phyloP scores from a whole-genome alignment of 768 basidiomycete species.

The Rhodotorula diobovata region DNA sequence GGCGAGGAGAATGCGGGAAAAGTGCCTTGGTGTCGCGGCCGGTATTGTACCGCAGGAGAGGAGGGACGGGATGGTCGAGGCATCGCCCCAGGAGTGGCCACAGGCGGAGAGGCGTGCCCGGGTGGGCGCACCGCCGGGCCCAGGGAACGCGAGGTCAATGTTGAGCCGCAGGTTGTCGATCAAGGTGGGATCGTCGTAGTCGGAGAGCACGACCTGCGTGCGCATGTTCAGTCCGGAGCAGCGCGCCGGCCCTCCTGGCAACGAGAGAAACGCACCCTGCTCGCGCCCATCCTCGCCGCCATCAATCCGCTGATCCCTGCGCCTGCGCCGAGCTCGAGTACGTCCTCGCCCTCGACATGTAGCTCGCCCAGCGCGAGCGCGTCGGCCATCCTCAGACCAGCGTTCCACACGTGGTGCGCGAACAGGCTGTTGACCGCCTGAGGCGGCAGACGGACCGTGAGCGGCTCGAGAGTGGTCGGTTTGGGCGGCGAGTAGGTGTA shows the following conservation, averaged over 20 bases:
- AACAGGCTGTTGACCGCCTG: constrained; percentile 17
- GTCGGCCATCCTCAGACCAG: neutral
- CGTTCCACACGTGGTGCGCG: constrained; percentile 13
- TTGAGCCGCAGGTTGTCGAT: constrained; percentile 11
- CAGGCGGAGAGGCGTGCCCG: neutral
- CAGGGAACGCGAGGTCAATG: neutral
- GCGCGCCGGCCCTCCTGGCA: no score
- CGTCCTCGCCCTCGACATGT: neutral
- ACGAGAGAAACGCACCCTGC: neutral
- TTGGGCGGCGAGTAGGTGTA: constrained; percentile 16
- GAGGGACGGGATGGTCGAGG: neutral
- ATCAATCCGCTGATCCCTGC: constrained; percentile 4
- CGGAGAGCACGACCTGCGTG: constrained; percentile 9
- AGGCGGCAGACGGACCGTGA: constrained; percentile 24
- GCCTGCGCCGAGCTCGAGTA: constrained; percentile 9
- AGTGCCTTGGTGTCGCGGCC: neutral
- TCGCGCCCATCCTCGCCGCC: constrained; percentile 14
- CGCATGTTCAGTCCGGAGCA: no score
- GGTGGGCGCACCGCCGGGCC: neutral
- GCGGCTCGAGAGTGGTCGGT: neutral
- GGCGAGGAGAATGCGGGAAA: constrained; percentile 29
- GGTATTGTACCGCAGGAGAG: neutral
- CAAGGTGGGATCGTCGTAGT: constrained; percentile 24
- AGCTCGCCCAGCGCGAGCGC: neutral
- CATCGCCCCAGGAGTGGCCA: constrained; percentile 28